Evolutionary conservation across 495 filamentous ascomycete genomes (phyloP).

Genomic region (Tuber microsphaerosporum): DNA sequence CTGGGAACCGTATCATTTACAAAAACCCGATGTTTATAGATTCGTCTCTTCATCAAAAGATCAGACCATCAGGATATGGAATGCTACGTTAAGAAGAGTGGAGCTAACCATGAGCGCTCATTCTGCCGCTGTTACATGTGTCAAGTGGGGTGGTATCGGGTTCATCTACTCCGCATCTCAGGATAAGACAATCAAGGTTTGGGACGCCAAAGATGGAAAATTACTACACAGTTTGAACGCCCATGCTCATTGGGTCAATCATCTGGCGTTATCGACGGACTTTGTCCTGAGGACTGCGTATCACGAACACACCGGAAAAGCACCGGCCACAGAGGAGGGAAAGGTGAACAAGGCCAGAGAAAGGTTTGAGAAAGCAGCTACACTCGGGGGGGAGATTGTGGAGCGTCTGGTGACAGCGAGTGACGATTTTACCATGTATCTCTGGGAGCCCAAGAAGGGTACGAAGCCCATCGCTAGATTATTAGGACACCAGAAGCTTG

Average conservation of each 20-base stretch:
- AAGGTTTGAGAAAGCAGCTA: constrained; percentile 84
- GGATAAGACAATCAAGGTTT: constrained; percentile 88
- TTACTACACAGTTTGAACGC: constrained; percentile 68
- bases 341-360: constrained; percentile 69
- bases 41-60: constrained; percentile 88
- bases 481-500: constrained; percentile 87
- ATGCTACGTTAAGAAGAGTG: constrained; percentile 66
- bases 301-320: constrained; percentile 71
- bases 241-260: constrained; percentile 94
- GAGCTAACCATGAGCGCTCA: constrained; percentile 81
- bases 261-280: constrained; percentile 89
- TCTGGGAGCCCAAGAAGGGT: constrained; percentile 79
- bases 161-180: constrained; percentile 83
- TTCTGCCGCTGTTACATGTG: constrained; percentile 78
- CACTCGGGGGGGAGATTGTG: constrained; percentile 64
- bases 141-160: constrained; percentile 88
- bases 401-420: constrained; percentile 85
- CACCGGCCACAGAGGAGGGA: constrained; percentile 61
- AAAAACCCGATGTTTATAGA: constrained; percentile 63
- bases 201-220: constrained; percentile 72
- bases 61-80: constrained; percentile 81
- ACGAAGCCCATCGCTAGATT: constrained; percentile 82
- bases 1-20: constrained; percentile 92
- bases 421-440: constrained; percentile 93
- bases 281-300: constrained; percentile 80